A percentile compares a stretch with the other conserved stretches of the same genome.
These are phyloP conservation scores for Calonectria crousiana DNA, from an alignment of 2,329 filamentous ascomycete genomes.

Conservation along the genomic window DNA sequence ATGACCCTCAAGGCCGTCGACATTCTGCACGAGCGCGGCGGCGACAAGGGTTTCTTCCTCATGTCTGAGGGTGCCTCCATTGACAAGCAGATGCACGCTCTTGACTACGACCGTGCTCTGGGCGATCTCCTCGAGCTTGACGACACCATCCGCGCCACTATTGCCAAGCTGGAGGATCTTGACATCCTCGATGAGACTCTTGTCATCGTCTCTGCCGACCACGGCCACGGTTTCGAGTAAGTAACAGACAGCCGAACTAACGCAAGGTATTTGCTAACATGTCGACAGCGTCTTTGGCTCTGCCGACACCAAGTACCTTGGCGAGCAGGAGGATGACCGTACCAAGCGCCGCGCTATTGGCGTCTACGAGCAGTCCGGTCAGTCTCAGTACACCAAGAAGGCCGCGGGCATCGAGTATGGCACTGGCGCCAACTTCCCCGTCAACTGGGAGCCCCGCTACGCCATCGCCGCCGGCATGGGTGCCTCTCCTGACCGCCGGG, in stretches of 20 bases:
- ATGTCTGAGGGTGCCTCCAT: constrained; percentile 90
- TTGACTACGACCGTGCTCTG: constrained; percentile 88
- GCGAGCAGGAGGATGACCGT: constrained; percentile 73
- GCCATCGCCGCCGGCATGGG: constrained; percentile 80
- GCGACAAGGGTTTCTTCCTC: constrained; percentile 83
- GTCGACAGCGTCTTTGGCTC: constrained; percentile 75
- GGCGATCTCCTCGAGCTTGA: constrained; percentile 89
- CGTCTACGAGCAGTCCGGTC: constrained; percentile 78
- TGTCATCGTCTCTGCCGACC: constrained; percentile 85
- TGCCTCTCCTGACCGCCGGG: constrained; percentile 80
- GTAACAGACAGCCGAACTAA: constrained; percentile 21
- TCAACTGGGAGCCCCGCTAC: constrained; percentile 88
- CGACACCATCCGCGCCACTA: constrained; percentile 82
- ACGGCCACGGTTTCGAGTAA: constrained; percentile 86
- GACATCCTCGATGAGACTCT: constrained; percentile 80
- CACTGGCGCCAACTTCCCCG: constrained; percentile 81
- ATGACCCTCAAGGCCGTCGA: constrained; percentile 92
- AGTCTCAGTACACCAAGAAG: constrained; percentile 78
- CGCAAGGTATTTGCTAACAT: not conserved
- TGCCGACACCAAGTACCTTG: constrained; percentile 83
- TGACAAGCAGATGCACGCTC: constrained; percentile 89
- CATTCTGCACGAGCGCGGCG: constrained; percentile 75
- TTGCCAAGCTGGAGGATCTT: constrained; percentile 75
- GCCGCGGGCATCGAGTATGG: constrained; percentile 73
- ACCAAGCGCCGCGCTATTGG: constrained; percentile 82